Conservation (phyloP, 208 protist genomes). For the Jaenimonas drosophilae region DNA sequence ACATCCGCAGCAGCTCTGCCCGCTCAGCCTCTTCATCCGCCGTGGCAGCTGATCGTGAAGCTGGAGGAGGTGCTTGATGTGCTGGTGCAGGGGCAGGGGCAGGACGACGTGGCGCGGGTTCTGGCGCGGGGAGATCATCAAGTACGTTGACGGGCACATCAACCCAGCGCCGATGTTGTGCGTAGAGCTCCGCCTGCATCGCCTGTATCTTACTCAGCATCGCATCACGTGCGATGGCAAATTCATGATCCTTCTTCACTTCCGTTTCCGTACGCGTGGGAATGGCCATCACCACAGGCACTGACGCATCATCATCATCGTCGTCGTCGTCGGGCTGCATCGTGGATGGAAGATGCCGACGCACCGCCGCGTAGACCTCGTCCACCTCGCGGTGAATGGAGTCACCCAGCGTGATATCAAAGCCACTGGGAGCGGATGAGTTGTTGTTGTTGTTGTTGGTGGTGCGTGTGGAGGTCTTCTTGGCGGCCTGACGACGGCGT, state of each 20-base stretch:
- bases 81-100: background rate
- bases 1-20: conserved; percentile 9
- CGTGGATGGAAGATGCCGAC: conserved; percentile 40
- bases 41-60: background rate
- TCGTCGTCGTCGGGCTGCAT: conserved; percentile 18
- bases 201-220: conserved; percentile 64
- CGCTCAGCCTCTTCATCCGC: conserved; percentile 16
- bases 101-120: background rate
- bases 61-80: background rate
- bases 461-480: background rate
- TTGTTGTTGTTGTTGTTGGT: background rate
- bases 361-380: conserved; percentile 39
- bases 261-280: conserved; percentile 37
- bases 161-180: conserved; percentile 67
- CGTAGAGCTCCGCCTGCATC: conserved; percentile 71
- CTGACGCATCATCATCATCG: conserved; percentile 12
- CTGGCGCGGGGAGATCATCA: conserved; percentile 9
- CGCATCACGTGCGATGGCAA: conserved; percentile 52
- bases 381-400: conserved; percentile 30
- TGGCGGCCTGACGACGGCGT: conserved; percentile 4
- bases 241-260: conserved; percentile 19
- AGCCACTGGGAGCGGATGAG: conserved; percentile 9
- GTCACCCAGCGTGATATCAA: conserved; percentile 54
- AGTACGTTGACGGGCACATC: conserved; percentile 60
- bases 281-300: conserved; percentile 21